phyloP scores from a whole-genome alignment of 2,329 filamentous ascomycete species.

The Fusarium napiforme region DNA sequence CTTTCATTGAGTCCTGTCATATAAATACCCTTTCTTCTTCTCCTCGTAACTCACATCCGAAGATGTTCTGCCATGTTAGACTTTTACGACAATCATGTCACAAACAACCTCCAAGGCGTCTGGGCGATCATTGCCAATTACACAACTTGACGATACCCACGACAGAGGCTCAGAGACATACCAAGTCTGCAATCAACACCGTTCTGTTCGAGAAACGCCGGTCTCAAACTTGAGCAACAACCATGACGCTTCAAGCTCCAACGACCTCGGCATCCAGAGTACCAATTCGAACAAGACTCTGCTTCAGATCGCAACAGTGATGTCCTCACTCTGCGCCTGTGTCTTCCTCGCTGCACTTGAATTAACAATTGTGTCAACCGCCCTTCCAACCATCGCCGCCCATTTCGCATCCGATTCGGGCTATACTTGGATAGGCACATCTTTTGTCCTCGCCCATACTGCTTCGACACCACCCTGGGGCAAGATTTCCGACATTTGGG shows the following conservation, averaged over 20 bases:
- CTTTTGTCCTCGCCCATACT: slow-evolving; percentile 77
- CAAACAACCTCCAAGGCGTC: slow-evolving; percentile 7
- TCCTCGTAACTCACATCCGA: neutral
- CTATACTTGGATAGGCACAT: slow-evolving; percentile 82
- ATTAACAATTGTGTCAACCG: slow-evolving; percentile 69
- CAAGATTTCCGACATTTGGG: slow-evolving; percentile 68
- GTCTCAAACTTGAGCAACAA: neutral
- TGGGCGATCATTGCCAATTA: neutral
- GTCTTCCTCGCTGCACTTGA: slow-evolving; percentile 61
- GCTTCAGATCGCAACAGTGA: slow-evolving; percentile 45
- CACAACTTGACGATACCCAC: neutral
- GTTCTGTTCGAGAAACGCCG: neutral
- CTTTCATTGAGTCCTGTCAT: neutral
- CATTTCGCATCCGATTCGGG: slow-evolving; percentile 71
- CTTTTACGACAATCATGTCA: slow-evolving; percentile 7
- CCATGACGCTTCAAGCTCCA: neutral
- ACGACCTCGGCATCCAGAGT: neutral
- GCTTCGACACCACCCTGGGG: slow-evolving; percentile 78
- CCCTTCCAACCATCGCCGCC: slow-evolving; percentile 68
- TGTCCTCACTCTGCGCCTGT: slow-evolving; percentile 53
- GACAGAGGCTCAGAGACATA: neutral
- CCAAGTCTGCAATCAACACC: neutral
- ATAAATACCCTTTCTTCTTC: neutral
- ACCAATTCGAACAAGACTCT: slow-evolving; percentile 21
- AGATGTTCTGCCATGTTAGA: no score